phyloP scores from a whole-genome alignment of 805 yeast species.

The Lipomyces kockii region DNA sequence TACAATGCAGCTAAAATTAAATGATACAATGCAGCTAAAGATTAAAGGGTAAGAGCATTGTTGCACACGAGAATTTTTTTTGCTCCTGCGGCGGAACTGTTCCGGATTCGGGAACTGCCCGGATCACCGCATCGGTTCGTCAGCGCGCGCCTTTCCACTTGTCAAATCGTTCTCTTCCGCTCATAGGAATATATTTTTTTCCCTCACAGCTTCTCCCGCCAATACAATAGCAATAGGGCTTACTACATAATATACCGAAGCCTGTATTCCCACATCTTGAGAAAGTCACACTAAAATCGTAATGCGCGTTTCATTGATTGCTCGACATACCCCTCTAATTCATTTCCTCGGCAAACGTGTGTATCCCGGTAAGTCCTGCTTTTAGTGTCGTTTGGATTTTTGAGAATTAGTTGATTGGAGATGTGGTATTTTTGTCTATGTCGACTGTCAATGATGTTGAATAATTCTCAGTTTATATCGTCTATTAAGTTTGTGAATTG shows the following conservation, averaged over 20 bases:
- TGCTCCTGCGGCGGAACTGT: neutral
- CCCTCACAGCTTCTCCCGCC: too few species aligned
- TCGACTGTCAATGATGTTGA: neutral
- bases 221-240: too few species aligned
- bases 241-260: neutral
- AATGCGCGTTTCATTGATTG: slow-evolving; percentile 43
- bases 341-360: slow-evolving; percentile 82
- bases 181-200: too few species aligned
- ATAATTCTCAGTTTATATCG: neutral
- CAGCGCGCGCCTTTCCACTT: too few species aligned
- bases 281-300: neutral
- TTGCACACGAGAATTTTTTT: neutral
- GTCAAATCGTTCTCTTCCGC: too few species aligned
- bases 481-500: neutral
- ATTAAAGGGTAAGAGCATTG: neutral
- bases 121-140: neutral
- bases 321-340: slow-evolving; percentile 63
- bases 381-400: neutral
- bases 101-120: too few species aligned
- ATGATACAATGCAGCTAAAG: neutral
- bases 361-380: slow-evolving; percentile 50
- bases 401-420: neutral
- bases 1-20: too few species aligned
- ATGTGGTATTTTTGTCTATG: neutral
- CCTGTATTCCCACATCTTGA: neutral